These are phyloP conservation scores for Cokeromyces recurvatus DNA, from an alignment of 371 early-diverging fungal species.

Conservation along the genomic window DNA sequence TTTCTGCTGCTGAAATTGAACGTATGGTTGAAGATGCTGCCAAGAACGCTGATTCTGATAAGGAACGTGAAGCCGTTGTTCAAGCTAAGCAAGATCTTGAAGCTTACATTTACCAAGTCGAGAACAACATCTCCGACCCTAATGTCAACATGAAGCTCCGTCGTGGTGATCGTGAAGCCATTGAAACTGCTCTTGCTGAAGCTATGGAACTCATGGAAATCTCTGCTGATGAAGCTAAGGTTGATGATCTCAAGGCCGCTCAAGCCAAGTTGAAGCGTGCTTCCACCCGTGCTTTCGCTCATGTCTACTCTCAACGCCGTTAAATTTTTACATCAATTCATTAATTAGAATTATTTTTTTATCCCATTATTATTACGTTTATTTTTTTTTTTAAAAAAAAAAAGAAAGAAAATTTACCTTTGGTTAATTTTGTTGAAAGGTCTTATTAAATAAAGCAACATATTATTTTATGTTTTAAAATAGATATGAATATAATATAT, in stretches of 20 bases:
- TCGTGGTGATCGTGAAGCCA: constrained; percentile 77
- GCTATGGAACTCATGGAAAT: constrained; percentile 86
- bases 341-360: too few relatives aligned
- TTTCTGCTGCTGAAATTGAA: constrained; percentile 87
- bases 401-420: too few relatives aligned
- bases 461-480: not conserved
- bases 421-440: too few relatives aligned
- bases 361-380: too few relatives aligned
- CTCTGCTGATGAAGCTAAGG: constrained; percentile 71
- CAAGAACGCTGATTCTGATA: constrained; percentile 82
- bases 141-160: constrained; percentile 77
- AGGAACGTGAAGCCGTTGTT: constrained; percentile 73
- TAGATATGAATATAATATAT: too few relatives aligned
- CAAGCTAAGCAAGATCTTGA: constrained; percentile 87
- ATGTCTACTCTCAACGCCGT: constrained; percentile 57
- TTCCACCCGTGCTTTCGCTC: constrained; percentile 72
- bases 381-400: too few relatives aligned
- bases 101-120: constrained; percentile 82
- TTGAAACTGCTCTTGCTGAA: constrained; percentile 82
- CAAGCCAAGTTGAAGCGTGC: constrained; percentile 91
- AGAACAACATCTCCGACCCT: constrained; percentile 78
- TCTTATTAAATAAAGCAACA: too few relatives aligned
- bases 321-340: constrained; percentile 18
- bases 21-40: constrained; percentile 89
- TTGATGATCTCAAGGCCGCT: constrained; percentile 83